phyloP scores from a whole-genome alignment of 1,139 yeast species.

The Lodderomyces beijingensis region DNA sequence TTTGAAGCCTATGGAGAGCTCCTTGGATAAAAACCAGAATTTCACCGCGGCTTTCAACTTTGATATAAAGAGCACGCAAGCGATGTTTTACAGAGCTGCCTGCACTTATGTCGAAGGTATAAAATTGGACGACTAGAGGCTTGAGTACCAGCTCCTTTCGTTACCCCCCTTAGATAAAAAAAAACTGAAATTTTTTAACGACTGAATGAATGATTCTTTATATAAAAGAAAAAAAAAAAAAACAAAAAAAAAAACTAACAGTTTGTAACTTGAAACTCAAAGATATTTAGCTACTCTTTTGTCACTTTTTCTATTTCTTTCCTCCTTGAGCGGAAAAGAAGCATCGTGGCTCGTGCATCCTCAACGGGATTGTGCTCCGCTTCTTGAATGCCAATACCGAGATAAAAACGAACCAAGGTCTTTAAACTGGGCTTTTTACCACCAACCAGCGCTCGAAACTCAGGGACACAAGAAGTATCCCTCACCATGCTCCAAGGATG shows the following conservation, averaged over 20 bases:
- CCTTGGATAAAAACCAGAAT: slow-evolving; percentile 13
- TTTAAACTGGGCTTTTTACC: slow-evolving; percentile 75
- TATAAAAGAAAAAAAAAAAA: not conserved
- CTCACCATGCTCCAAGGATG: slow-evolving; percentile 64
- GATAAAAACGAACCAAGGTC: slow-evolving; percentile 53
- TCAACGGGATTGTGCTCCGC: slow-evolving; percentile 85
- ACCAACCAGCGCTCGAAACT: slow-evolving; percentile 53
- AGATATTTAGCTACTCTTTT: not conserved
- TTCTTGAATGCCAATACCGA: slow-evolving; percentile 62
- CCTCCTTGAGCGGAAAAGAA: slow-evolving; percentile 51
- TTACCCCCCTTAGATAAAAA: too few relatives aligned
- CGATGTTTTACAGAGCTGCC: slow-evolving; percentile 39
- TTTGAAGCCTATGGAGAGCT: slow-evolving; percentile 16
- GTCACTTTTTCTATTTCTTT: not conserved
- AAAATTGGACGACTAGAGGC: slow-evolving; percentile 30
- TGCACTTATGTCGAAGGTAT: slow-evolving; percentile 36
- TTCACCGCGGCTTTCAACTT: slow-evolving; percentile 14
- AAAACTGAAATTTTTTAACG: too few relatives aligned
- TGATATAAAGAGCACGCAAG: slow-evolving; percentile 25
- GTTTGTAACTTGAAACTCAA: not conserved
- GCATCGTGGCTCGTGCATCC: slow-evolving; percentile 87
- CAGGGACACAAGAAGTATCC: slow-evolving; percentile 67
- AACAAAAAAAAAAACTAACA: not conserved
- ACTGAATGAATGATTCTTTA: too few relatives aligned
- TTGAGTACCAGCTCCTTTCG: too few relatives aligned